A percentile compares a stretch with the other conserved stretches of the same genome.
Evolutionary conservation across 2,329 filamentous ascomycete species (phyloP).

Genomic region (Hypoxylon sp.): DNA sequence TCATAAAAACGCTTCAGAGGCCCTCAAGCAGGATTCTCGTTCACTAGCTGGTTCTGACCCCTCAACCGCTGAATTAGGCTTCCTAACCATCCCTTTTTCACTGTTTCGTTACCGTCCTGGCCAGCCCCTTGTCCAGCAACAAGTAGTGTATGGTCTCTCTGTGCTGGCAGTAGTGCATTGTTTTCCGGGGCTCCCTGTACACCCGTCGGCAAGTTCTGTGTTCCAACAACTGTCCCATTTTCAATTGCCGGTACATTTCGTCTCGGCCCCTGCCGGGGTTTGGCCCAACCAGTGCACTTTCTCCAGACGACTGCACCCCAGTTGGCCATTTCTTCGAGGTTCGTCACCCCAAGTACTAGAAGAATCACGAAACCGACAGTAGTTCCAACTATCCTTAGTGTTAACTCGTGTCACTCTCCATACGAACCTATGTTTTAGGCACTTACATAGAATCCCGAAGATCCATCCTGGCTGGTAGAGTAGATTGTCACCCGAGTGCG

Average conservation of each 20-base stretch:
- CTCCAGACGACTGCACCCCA: neutral
- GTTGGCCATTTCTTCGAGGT: neutral
- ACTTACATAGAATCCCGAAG: constrained; percentile 26
- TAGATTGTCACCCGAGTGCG: constrained; percentile 13
- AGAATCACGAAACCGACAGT: neutral
- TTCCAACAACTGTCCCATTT: neutral
- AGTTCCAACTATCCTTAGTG: neutral
- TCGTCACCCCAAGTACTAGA: neutral
- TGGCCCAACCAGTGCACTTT: neutral
- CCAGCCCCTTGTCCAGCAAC: neutral
- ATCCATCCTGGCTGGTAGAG: constrained; percentile 9
- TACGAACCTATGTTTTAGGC: neutral
- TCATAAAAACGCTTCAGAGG: neutral
- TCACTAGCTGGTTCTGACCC: neutral
- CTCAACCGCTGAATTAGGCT: neutral
- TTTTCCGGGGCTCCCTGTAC: neutral
- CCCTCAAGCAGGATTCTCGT: neutral
- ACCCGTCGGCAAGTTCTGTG: neutral
- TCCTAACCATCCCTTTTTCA: neutral
- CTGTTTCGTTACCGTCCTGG: neutral
- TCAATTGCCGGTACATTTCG: neutral
- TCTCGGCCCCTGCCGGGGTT: neutral
- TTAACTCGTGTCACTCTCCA: neutral
- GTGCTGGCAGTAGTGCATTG: neutral
- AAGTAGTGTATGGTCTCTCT: neutral